Evolutionary conservation across 2,329 filamentous ascomycete genomes (phyloP).

Genomic region (Aureobasidium sp.): DNA sequence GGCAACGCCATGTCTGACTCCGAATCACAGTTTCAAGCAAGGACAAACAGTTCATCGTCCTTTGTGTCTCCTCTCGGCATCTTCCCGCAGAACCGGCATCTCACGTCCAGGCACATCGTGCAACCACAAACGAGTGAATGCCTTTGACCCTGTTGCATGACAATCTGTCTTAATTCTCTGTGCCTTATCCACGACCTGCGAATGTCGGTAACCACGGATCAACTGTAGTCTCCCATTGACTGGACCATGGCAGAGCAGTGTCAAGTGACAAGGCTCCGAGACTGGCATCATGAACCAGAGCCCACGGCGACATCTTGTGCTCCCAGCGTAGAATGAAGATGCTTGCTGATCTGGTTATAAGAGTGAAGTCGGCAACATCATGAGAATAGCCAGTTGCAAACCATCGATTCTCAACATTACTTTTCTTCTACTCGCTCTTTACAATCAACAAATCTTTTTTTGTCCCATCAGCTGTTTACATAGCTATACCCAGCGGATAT

Average conservation of each 20-base stretch:
- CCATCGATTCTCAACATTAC: too few relatives aligned
- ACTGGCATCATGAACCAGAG: background rate
- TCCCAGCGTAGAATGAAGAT: background rate
- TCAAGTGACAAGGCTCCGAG: background rate
- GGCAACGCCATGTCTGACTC: conserved; percentile 5
- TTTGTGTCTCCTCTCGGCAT: background rate
- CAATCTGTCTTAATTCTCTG: conserved; percentile 4
- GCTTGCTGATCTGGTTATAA: background rate
- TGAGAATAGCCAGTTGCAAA: too few relatives aligned
- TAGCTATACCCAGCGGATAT: background rate
- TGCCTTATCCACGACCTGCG: background rate
- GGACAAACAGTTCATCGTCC: conserved; percentile 6
- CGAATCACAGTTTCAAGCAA: background rate
- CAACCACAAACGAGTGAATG: conserved; percentile 2
- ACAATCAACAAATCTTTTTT: too few relatives aligned
- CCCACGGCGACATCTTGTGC: background rate
- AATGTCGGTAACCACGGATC: background rate
- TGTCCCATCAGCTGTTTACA: too few relatives aligned
- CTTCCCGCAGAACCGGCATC: conserved; percentile 3
- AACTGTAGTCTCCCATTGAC: background rate
- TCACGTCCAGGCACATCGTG: background rate
- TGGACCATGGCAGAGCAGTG: background rate
- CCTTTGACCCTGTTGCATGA: background rate
- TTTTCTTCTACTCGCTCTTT: too few relatives aligned
- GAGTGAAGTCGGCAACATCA: background rate